Evolutionary conservation across 805 yeast genomes (phyloP), one percentile per base, ranked within the genome.

Genomic region (Candida corydali): DNA sequence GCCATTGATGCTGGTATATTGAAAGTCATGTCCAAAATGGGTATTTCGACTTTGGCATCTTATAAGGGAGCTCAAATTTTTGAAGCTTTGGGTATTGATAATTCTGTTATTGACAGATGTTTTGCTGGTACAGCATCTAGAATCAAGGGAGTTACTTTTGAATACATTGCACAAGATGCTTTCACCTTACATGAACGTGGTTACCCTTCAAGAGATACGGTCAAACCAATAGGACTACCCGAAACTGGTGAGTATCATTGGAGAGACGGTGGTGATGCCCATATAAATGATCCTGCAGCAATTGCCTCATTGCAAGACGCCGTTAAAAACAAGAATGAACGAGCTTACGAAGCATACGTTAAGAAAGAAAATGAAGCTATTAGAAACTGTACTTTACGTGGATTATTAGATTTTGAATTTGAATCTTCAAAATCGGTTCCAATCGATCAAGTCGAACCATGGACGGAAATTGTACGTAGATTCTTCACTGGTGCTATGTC

Each of bases 401-500:
- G 98, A 27, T 68, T 91, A 53, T 75, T 91, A 38, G 98, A 93
- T 63, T 82, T 91, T 56, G 97, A 93, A 63, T 87, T 66, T 55
- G 84, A 78, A 29, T 60, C 57, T 46, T 73, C 87, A 0, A 72
- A 70, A 3, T 75, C 89, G 4, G 93, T 91, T 37, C 97, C 98
- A 39, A 68, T 91, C 44, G 98, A 91, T 55, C 98, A 93, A 67
- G 98, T 91, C 49, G 98, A 91, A 70, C 98, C 98, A 30, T 91
- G 98, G 98, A 93, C 98, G 25, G 98, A 91, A 62, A 91, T 91
- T 60, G 98, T 89, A 23, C 81, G 96, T 52, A 78, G 98, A 53
- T 93, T 93, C 59, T 89, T 89, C 46, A 89, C 98, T n/a, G 98
- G 98, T 69, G 98, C 98, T 36, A 91, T 91, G 98, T 89, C 97